phyloP scores from a whole-genome alignment of 2,329 filamentous ascomycete species.

The Beauveria sp. region DNA sequence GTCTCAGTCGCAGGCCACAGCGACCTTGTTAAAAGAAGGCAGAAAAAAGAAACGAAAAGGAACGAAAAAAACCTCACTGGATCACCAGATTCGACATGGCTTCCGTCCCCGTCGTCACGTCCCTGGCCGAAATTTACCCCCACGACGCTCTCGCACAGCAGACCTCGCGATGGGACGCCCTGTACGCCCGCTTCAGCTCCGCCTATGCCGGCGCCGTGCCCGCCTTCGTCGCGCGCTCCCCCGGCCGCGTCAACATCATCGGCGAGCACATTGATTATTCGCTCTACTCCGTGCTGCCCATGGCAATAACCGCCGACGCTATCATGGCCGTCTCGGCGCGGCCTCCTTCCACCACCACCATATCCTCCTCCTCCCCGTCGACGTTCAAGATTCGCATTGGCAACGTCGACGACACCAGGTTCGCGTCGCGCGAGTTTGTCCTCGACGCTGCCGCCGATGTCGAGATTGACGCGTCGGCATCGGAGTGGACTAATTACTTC shows the following conservation, averaged over 20 bases:
- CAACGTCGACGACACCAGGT: slow-evolving; percentile 73
- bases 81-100: neutral
- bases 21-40: neutral
- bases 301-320: slow-evolving; percentile 88
- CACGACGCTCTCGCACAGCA: slow-evolving; percentile 61
- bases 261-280: slow-evolving; percentile 99
- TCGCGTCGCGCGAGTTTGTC: slow-evolving; percentile 66
- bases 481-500: slow-evolving; percentile 99
- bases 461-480: slow-evolving; percentile 75
- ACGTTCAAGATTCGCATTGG: slow-evolving; percentile 67
- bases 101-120: slow-evolving; percentile 63
- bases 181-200: slow-evolving; percentile 63
- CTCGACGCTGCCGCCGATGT: slow-evolving; percentile 55
- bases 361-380: too few species aligned
- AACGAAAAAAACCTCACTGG: neutral
- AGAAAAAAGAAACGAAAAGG: neutral
- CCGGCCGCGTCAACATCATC: slow-evolving; percentile 94
- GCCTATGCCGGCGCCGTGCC: slow-evolving; percentile 57
- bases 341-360: slow-evolving; percentile 9
- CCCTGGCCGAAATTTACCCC: slow-evolving; percentile 78
- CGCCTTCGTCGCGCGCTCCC: slow-evolving; percentile 80
- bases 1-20: too few species aligned
- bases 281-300: slow-evolving; percentile 89
- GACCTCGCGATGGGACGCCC: slow-evolving; percentile 64
- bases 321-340: slow-evolving; percentile 69